Conservation (phyloP, 192 early-diverging fungal genomes). For the Jimgerdemannia lactiflua region DNA sequence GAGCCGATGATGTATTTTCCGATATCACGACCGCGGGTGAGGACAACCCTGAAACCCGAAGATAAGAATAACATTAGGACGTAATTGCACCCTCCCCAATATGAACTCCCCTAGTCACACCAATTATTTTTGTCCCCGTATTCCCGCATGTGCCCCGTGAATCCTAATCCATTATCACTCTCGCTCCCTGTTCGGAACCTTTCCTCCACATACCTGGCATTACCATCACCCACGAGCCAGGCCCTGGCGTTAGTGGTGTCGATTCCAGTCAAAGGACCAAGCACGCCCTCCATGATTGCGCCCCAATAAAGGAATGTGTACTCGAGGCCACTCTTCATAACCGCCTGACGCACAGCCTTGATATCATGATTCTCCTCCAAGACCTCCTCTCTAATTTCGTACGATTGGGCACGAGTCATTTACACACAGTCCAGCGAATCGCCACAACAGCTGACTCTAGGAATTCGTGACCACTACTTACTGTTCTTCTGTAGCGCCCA, state of each 20-base stretch:
- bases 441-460: too few relatives aligned
- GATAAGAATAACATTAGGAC: neutral
- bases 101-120: too few relatives aligned
- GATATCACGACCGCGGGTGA: neutral
- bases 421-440: too few relatives aligned
- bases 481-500: constrained; percentile 4
- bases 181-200: neutral
- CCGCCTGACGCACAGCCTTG: neutral
- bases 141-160: too few relatives aligned
- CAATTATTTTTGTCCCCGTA: too few relatives aligned
- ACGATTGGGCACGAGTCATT: too few relatives aligned
- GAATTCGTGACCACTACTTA: neutral
- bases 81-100: too few relatives aligned
- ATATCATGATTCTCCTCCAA: neutral
- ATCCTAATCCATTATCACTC: neutral
- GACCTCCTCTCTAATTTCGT: neutral
- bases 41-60: neutral
- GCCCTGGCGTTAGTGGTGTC: neutral
- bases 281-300: neutral
- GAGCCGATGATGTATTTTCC: neutral
- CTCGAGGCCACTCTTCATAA: constrained; percentile 9
- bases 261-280: neutral
- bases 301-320: constrained; percentile 2
- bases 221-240: neutral
- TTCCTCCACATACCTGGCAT: neutral